These are phyloP conservation scores for Pyrrhoderma lamaoense DNA, from an alignment of 1,284 basidiomycete genomes.

Conservation along the genomic window DNA sequence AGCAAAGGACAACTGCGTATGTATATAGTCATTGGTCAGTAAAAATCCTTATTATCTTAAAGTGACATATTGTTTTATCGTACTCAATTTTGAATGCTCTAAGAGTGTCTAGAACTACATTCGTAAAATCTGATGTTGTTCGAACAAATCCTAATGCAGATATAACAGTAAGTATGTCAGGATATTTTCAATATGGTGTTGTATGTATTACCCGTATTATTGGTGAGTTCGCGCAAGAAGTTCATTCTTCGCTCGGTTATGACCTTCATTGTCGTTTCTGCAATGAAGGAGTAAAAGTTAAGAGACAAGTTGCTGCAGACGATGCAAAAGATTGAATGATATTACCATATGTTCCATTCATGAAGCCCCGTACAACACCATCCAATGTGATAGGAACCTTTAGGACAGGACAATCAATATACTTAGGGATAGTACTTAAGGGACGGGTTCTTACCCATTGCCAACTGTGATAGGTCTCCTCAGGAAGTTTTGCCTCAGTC, in stretches of 20 bases:
- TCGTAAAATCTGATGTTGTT: constrained; percentile 10
- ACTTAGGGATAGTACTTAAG: neutral
- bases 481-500: constrained; percentile 18
- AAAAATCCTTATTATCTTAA: too few relatives aligned
- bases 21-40: neutral
- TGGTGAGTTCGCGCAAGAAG: constrained; percentile 11
- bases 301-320: too few relatives aligned
- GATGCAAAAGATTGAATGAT: neutral
- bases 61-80: neutral
- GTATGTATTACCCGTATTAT: constrained; percentile 8
- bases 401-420: neutral
- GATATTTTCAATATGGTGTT: neutral
- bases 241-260: constrained; percentile 14
- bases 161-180: neutral
- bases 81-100: constrained; percentile 8
- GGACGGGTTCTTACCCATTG: constrained; percentile 17
- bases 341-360: constrained; percentile 16
- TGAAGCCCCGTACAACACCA: constrained; percentile 9
- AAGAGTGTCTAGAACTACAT: constrained; percentile 3
- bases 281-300: neutral
- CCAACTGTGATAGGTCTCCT: constrained; percentile 21
- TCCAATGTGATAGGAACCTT: constrained; percentile 14
- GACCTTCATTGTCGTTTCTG: constrained; percentile 15
- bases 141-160: constrained; percentile 3
- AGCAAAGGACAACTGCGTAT: constrained; percentile 9